Percentiles rank a stretch among this genome's conserved stretches.
These are phyloP conservation scores for Stagonosporopsis chrysanthemi DNA, from an alignment of 2,329 filamentous ascomycete genomes.

Conservation along the genomic window DNA sequence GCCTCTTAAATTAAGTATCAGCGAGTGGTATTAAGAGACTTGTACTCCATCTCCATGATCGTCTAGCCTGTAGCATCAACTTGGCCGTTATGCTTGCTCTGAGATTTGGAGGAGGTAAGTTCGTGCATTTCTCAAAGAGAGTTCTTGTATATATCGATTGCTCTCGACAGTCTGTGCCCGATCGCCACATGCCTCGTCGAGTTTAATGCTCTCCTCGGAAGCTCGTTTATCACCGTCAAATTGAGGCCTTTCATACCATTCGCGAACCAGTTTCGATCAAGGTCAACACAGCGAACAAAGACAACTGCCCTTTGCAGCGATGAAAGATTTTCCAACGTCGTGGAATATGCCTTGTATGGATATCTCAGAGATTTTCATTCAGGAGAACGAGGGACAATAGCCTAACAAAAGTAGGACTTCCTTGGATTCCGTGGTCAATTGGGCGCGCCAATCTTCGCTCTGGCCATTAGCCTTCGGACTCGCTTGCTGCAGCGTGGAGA, in stretches of 20 bases:
- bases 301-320: neutral
- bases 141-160: too few species aligned
- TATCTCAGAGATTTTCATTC: neutral
- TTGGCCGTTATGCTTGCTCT: too few species aligned
- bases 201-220: neutral
- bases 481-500: slow-evolving; percentile 87
- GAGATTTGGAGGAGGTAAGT: too few species aligned
- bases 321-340: neutral
- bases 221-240: neutral
- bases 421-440: slow-evolving; percentile 68
- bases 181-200: too few species aligned
- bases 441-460: slow-evolving; percentile 81
- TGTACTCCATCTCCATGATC: too few species aligned
- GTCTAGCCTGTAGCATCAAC: too few species aligned
- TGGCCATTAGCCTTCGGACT: slow-evolving; percentile 91
- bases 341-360: slow-evolving; percentile 12
- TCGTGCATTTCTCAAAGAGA: too few species aligned
- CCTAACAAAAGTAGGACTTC: neutral
- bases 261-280: neutral
- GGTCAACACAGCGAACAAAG: neutral
- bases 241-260: neutral
- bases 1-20: too few species aligned
- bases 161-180: too few species aligned
- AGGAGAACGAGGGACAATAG: neutral
- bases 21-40: too few species aligned